A percentile compares a stretch with the other conserved stretches of the same genome.
Evolutionary conservation across 441 rosid genomes (phyloP).

Genomic region (Daphne laureola): DNA sequence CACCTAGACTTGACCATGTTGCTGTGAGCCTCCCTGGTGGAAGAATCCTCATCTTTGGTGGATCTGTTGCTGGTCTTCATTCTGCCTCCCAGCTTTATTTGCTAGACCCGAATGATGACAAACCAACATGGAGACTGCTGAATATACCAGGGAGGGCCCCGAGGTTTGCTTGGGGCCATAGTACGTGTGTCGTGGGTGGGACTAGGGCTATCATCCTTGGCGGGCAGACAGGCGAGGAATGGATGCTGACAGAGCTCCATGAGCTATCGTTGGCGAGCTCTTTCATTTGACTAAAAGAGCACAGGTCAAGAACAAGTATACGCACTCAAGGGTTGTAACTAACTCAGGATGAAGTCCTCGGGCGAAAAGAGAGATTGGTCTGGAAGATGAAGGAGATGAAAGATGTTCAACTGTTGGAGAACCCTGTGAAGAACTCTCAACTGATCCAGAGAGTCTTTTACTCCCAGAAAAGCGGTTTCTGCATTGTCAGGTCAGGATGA

Average conservation of each 20-base stretch:
- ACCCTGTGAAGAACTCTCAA: constrained; percentile 6
- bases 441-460: constrained; percentile 19
- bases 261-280: constrained; percentile 70
- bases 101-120: constrained; percentile 87
- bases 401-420: not conserved
- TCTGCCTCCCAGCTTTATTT: constrained; percentile 89
- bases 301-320: not conserved
- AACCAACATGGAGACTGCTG: constrained; percentile 85
- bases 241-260: constrained; percentile 91
- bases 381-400: constrained; percentile 12
- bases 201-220: constrained; percentile 84
- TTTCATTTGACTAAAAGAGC: constrained; percentile 27
- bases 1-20: constrained; percentile 91
- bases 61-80: constrained; percentile 91
- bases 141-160: constrained; percentile 87
- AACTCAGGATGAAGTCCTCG: not conserved
- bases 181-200: constrained; percentile 94
- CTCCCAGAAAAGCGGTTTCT: constrained; percentile 20
- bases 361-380: constrained; percentile 15
- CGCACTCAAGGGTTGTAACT: constrained; percentile 5
- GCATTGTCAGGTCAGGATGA: constrained; percentile 21
- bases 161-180: constrained; percentile 95
- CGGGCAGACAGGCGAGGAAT: constrained; percentile 95
- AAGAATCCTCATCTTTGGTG: constrained; percentile 85
- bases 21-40: constrained; percentile 89